These are phyloP conservation scores for Wickerhamiella allomyrinae DNA, from an alignment of 805 yeast genomes.

Conservation along the genomic window DNA sequence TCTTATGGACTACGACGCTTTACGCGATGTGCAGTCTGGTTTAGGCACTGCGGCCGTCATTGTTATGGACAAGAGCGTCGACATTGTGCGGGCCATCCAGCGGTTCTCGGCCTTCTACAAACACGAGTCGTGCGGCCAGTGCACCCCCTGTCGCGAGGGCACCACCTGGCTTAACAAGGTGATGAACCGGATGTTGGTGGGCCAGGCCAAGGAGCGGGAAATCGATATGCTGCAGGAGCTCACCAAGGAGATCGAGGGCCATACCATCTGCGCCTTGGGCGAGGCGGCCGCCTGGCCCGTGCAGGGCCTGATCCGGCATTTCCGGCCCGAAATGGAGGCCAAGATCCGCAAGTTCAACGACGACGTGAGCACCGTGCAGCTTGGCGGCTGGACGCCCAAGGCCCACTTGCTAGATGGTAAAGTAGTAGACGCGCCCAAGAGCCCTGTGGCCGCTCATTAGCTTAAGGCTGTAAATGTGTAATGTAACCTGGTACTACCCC, in stretches of 20 bases:
- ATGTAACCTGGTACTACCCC: too few species aligned
- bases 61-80: conserved; percentile 79
- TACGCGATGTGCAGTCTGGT: conserved; percentile 74
- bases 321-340: conserved; percentile 69
- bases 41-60: conserved; percentile 89
- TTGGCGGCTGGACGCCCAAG: conserved; percentile 68
- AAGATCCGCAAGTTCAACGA: conserved; percentile 51
- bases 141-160: conserved; percentile 92
- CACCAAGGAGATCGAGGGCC: conserved; percentile 79
- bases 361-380: conserved; percentile 34
- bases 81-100: conserved; percentile 73
- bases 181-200: conserved; percentile 68
- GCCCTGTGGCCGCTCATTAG: conserved; percentile 11
- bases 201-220: conserved; percentile 69
- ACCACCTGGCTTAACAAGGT: conserved; percentile 72
- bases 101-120: conserved; percentile 72
- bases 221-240: conserved; percentile 76
- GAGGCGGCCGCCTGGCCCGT: conserved; percentile 93
- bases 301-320: conserved; percentile 74
- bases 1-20: conserved; percentile 78
- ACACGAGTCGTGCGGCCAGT: conserved; percentile 90
- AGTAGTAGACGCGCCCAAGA: conserved; percentile 34
- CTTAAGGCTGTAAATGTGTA: not conserved
- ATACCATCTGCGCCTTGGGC: conserved; percentile 83
- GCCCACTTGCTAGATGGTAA: conserved; percentile 48